phyloP scores from a whole-genome alignment of 306 rosid genomes.

The Luffa aegyptiaca region DNA sequence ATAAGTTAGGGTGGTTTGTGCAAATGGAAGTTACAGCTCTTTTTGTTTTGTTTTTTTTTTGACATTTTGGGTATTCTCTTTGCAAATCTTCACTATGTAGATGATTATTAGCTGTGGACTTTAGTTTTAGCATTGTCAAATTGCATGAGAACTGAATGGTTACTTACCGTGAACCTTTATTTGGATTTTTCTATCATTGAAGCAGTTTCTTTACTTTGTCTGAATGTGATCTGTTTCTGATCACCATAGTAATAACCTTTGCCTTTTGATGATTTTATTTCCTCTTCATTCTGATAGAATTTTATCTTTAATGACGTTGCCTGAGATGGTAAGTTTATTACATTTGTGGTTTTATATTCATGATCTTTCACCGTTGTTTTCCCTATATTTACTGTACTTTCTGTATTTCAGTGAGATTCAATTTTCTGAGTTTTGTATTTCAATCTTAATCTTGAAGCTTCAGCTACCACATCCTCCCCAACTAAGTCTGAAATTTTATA shows the following conservation, averaged over 20 bases:
- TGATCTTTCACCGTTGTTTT: neutral
- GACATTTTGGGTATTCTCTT: neutral
- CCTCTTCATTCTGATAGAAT: neutral
- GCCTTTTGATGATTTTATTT: neutral
- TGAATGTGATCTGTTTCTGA: neutral
- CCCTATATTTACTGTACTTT: neutral
- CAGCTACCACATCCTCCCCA: neutral
- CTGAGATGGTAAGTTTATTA: neutral
- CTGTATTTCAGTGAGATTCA: neutral
- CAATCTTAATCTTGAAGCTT: neutral
- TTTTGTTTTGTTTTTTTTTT: neutral
- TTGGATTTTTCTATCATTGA: neutral
- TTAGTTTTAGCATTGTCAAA: neutral
- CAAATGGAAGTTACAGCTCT: neutral
- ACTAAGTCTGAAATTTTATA: neutral
- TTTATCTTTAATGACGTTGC: neutral
- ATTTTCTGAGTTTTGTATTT: neutral
- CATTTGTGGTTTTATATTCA: neutral
- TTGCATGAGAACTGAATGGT: neutral
- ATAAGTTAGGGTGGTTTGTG: neutral
- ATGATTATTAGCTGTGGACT: neutral
- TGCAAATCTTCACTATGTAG: neutral
- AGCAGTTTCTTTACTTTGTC: neutral
- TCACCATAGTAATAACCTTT: neutral
- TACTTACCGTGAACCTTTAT: neutral